Evolutionary conservation across 192 early-diverging fungal genomes (phyloP).

Genomic region (Lunasporangiospora selenospora): DNA sequence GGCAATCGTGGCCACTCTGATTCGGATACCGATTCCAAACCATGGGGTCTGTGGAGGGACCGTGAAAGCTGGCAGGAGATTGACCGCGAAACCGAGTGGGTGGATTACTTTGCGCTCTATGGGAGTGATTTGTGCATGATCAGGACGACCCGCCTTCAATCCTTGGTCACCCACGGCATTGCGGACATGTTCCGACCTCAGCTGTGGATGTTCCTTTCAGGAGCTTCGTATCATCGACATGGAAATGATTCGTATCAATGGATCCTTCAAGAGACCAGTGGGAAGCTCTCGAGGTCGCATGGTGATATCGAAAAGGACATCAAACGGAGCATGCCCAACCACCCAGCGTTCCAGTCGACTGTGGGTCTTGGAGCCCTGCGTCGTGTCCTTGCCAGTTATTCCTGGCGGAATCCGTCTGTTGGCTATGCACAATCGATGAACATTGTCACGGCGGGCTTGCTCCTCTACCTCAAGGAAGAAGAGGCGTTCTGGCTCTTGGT

Average conservation of each 20-base stretch:
- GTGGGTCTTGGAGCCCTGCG: conserved; percentile 30
- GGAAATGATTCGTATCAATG: conserved; percentile 19
- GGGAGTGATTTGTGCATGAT: conserved; percentile 39
- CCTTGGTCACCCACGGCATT: conserved; percentile 12
- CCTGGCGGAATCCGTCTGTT: conserved; percentile 25
- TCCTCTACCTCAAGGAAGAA: conserved; percentile 42
- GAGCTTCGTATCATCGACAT: conserved; percentile 19
- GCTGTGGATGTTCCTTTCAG: conserved; percentile 39
- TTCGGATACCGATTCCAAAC: too few species aligned
- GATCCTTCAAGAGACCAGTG: conserved; percentile 6
- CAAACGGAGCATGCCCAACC: conserved; percentile 38
- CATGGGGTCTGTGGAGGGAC: too few species aligned
- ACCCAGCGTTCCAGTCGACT: conserved; percentile 35
- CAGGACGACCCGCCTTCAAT: conserved; percentile 15
- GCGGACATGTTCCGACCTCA: conserved; percentile 34
- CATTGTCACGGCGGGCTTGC: conserved; percentile 26
- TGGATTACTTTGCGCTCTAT: conserved; percentile 39
- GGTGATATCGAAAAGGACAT: conserved; percentile 44
- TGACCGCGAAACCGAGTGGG: conserved; percentile 31
- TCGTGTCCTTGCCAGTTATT: conserved; percentile 22
- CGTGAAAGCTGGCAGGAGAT: too few species aligned
- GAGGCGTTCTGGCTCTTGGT: conserved; percentile 38
- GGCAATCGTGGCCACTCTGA: too few species aligned
- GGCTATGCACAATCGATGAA: conserved; percentile 50
- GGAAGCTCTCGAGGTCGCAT: not conserved